Percentiles rank a stretch among this genome's conserved stretches.
Conservation (phyloP, 345 rosid genomes). For the Boechera retrofracta region DNA sequence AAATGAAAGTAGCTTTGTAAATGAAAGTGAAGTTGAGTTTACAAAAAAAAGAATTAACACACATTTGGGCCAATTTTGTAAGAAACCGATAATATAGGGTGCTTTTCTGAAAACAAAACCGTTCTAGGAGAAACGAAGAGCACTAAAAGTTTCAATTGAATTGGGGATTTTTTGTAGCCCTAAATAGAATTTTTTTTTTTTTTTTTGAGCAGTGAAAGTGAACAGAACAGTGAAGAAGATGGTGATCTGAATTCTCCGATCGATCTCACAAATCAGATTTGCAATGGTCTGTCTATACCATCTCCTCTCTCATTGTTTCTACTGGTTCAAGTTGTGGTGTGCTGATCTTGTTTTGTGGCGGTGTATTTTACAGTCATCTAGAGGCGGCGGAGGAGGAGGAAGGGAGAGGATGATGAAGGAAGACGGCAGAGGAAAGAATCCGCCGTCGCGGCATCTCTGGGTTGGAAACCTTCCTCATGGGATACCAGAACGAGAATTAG, state of each 20-base stretch:
- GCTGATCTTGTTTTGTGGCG: conserved; percentile 21
- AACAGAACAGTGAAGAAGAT: background rate
- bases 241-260: background rate
- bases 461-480: conserved; percentile 83
- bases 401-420: conserved; percentile 50
- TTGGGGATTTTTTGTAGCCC: background rate
- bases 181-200: background rate
- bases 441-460: conserved; percentile 94
- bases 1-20: no score
- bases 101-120: no score
- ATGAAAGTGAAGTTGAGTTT: no score
- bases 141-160: background rate
- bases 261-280: background rate
- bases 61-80: no score
- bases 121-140: no score
- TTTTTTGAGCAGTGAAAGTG: background rate
- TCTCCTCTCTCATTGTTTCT: conserved; percentile 7
- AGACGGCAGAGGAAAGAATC: conserved; percentile 54
- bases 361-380: conserved; percentile 44
- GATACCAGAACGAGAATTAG: conserved; percentile 59
- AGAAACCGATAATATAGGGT: no score
- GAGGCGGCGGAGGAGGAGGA: conserved; percentile 42
- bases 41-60: no score
- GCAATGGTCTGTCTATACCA: background rate
- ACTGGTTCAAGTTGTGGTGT: background rate